These are phyloP conservation scores for Carex littledalei DNA, from an alignment of 176 grass and related monocot species.

Conservation along the genomic window DNA sequence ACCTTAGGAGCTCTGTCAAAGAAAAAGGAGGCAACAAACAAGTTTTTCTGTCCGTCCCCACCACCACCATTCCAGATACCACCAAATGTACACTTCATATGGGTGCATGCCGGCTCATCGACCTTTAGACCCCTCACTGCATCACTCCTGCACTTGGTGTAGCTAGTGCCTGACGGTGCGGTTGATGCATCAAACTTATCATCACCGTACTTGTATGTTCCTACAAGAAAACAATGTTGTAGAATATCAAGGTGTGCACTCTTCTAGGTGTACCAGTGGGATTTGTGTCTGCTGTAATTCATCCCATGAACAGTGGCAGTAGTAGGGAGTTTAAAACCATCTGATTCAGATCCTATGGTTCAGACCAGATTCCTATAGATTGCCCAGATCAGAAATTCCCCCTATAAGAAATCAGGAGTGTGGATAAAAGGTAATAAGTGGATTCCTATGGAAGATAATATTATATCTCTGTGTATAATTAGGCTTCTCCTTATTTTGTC, in stretches of 20 bases:
- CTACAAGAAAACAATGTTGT: conserved; percentile 28
- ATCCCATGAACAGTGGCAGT: neutral
- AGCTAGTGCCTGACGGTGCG: conserved; percentile 63
- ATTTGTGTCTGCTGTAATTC: neutral
- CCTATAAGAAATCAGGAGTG: neutral
- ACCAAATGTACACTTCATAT: conserved; percentile 99
- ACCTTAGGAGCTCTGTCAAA: conserved; percentile 92
- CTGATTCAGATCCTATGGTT: neutral
- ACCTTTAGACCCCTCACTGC: conserved; percentile 64
- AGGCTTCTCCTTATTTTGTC: neutral
- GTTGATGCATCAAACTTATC: conserved; percentile 59
- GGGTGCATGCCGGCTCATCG: conserved; percentile 80
- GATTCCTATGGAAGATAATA: neutral
- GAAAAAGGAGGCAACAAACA: conserved; percentile 99
- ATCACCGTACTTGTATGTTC: conserved; percentile 63
- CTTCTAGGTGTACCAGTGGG: neutral
- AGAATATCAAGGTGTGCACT: conserved; percentile 2
- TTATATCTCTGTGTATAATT: neutral
- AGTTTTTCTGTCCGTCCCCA: conserved; percentile 94
- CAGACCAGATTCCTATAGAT: neutral
- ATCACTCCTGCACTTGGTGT: conserved; percentile 66
- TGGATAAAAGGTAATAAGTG: neutral
- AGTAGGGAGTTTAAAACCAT: neutral
- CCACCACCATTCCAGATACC: conserved; percentile 98
- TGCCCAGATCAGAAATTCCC: neutral